Evolutionary conservation across 371 early-diverging fungal genomes (phyloP).

Genomic region (Actinomortierella wolfii): DNA sequence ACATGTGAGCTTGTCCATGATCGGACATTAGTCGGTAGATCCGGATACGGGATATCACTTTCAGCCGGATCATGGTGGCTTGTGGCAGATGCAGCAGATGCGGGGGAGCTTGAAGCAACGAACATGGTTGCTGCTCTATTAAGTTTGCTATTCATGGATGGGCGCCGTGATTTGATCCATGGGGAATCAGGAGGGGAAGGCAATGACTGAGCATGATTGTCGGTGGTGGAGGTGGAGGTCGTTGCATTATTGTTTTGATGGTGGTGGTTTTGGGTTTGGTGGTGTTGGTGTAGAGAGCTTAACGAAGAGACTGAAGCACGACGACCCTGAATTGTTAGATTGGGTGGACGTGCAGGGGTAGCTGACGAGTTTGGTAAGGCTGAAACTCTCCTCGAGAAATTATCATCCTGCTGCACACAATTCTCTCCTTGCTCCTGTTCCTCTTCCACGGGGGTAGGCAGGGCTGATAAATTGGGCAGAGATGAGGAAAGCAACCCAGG

Average conservation of each 20-base stretch:
- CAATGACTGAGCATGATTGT: constrained; percentile 1
- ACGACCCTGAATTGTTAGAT: no score
- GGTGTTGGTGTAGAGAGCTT: background rate
- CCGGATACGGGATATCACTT: constrained; percentile 33
- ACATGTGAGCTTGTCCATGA: constrained; percentile 39
- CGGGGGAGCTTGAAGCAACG: constrained; percentile 6
- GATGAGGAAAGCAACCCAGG: no score
- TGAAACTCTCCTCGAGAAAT: no score
- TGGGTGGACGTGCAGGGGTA: no score
- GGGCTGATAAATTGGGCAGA: no score
- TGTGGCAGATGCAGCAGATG: no score
- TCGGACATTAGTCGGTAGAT: constrained; percentile 32
- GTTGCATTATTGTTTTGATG: background rate
- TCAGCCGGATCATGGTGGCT: no score
- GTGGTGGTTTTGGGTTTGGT: background rate
- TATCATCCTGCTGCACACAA: no score
- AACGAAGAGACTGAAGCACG: no score
- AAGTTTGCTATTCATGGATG: constrained; percentile 10
- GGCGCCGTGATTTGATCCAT: constrained; percentile 17
- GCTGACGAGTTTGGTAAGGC: no score
- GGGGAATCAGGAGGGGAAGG: constrained; percentile 37
- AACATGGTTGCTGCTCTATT: constrained; percentile 23
- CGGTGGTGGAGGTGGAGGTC: background rate
- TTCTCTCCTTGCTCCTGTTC: no score
- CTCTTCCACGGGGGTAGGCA: no score